A percentile compares a stretch with the other conserved stretches of the same genome.
Evolutionary conservation across 768 basidiomycete genomes (phyloP).

Genomic region (Boletus tomentosulus): DNA sequence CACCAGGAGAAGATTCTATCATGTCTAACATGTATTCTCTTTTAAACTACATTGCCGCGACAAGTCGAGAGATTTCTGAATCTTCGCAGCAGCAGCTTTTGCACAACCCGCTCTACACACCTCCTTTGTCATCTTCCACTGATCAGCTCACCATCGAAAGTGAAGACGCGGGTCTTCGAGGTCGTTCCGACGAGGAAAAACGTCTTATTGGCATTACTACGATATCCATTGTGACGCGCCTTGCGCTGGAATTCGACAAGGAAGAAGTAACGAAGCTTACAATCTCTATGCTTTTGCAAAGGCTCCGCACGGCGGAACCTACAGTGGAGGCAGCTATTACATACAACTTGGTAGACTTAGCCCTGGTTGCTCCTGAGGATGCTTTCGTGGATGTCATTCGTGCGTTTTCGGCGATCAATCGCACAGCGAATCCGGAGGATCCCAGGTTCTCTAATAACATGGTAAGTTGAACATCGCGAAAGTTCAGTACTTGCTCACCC

Average conservation of each 20-base stretch:
- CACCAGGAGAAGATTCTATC: conserved; percentile 82
- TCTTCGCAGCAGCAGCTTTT: conserved; percentile 41
- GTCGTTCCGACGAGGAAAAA: conserved; percentile 80
- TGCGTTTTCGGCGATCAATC: conserved; percentile 80
- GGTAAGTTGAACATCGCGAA: conserved; percentile 37
- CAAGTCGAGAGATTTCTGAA: conserved; percentile 72
- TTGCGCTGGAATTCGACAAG: conserved; percentile 81
- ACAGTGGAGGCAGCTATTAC: conserved; percentile 89
- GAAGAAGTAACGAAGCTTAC: conserved; percentile 89
- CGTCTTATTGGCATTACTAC: conserved; percentile 84
- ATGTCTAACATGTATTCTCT: conserved; percentile 97
- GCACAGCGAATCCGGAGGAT: conserved; percentile 84
- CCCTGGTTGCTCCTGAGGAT: conserved; percentile 68
- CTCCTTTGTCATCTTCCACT: conserved; percentile 27
- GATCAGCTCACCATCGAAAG: conserved; percentile 53
- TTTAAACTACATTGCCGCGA: conserved; percentile 84
- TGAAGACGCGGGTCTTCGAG: conserved; percentile 58
- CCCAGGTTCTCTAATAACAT: conserved; percentile 87
- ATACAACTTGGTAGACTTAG: conserved; percentile 87
- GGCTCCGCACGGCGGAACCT: conserved; percentile 79
- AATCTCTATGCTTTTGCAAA: conserved; percentile 88
- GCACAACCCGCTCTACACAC: conserved; percentile 38
- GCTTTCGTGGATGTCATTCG: conserved; percentile 82
- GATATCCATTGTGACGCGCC: conserved; percentile 83
- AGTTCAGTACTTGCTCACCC: background rate